phyloP scores from a whole-genome alignment of 352 stramenopile genomes.

The Pythium diclinum region DNA sequence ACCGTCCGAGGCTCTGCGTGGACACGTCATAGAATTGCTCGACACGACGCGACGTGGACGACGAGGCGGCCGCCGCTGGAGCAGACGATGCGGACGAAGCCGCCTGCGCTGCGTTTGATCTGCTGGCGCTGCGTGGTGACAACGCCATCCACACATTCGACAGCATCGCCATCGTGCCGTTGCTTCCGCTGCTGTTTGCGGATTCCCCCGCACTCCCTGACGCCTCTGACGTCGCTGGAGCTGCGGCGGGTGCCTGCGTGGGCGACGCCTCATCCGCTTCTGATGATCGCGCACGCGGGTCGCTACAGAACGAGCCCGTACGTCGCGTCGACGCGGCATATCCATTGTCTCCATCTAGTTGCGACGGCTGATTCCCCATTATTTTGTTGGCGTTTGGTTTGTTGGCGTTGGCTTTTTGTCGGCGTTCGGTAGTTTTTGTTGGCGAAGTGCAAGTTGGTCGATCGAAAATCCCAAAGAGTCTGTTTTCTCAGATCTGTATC shows the following conservation, averaged over 20 bases:
- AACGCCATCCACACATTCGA: conserved; percentile 27
- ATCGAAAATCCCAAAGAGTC: neutral
- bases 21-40: conserved; percentile 62
- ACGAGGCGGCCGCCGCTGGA: conserved; percentile 1
- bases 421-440: neutral
- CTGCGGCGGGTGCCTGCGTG: neutral
- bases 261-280: conserved; percentile 1
- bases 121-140: conserved; percentile 16
- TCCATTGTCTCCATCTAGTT: conserved; percentile 10
- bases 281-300: conserved; percentile 7
- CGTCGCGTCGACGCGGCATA: neutral
- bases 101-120: neutral
- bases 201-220: neutral
- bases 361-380: conserved; percentile 33
- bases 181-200: neutral
- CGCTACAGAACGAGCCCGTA: conserved; percentile 4
- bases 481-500: conserved; percentile 13
- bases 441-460: neutral
- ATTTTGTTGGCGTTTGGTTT: conserved; percentile 8
- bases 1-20: conserved; percentile 48
- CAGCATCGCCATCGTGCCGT: conserved; percentile 17
- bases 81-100: neutral
- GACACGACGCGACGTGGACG: conserved; percentile 31
- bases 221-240: neutral
- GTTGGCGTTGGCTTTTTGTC: conserved; percentile 5